Percentiles rank a stretch among this genome's conserved stretches.
These are phyloP conservation scores for Penicillium malachiteum DNA, from an alignment of 495 filamentous ascomycete species.

Conservation along the genomic window DNA sequence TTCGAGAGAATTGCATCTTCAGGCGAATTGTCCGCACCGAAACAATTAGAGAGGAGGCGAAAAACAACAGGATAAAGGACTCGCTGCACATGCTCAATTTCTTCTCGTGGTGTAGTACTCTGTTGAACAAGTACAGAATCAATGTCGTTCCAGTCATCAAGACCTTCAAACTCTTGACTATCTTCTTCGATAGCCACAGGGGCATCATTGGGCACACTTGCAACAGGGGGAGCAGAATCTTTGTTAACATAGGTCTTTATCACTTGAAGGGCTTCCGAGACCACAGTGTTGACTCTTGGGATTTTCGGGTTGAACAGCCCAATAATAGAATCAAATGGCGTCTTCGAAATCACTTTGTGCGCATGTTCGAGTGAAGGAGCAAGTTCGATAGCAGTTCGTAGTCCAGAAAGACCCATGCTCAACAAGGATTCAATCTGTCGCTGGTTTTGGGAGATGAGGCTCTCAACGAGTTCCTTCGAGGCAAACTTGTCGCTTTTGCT, in stretches of 20 bases:
- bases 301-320: conserved; percentile 37
- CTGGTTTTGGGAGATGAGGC: conserved; percentile 60
- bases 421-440: conserved; percentile 59
- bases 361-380: conserved; percentile 37
- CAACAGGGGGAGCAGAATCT: conserved; percentile 22
- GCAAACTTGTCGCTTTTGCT: conserved; percentile 40
- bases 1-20: conserved; percentile 58
- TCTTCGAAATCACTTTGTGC: conserved; percentile 32
- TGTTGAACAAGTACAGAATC: conserved; percentile 48
- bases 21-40: conserved; percentile 60
- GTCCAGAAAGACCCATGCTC: conserved; percentile 50
- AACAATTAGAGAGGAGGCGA: conserved; percentile 64
- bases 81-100: conserved; percentile 37
- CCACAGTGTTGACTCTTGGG: conserved; percentile 35
- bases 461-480: conserved; percentile 52
- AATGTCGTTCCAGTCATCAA: conserved; percentile 64
- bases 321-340: conserved; percentile 37
- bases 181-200: conserved; percentile 51
- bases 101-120: conserved; percentile 20
- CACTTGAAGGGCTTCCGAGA: conserved; percentile 37
- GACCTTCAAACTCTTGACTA: conserved; percentile 75
- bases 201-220: conserved; percentile 1
- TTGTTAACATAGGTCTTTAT: conserved; percentile 39
- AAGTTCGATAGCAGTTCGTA: conserved; percentile 50
- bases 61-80: conserved; percentile 52